phyloP scores from a whole-genome alignment of 2,329 filamentous ascomycete genomes.

The Fusarium sp. region DNA sequence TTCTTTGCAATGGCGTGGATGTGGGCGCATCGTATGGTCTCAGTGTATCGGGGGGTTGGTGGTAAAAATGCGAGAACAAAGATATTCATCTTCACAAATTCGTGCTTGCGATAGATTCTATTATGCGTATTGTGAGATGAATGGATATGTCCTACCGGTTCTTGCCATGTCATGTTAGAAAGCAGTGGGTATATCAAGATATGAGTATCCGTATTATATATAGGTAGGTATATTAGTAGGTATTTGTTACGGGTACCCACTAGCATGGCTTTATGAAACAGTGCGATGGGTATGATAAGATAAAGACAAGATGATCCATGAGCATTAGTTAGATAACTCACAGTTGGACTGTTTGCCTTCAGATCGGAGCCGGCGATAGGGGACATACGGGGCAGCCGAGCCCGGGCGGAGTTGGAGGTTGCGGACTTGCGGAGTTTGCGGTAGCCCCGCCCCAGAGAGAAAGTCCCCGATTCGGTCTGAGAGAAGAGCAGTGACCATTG shows the following conservation, averaged over 20 bases:
- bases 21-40: not conserved
- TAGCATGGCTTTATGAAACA: not conserved
- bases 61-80: conserved; percentile 10
- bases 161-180: not conserved
- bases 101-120: not conserved
- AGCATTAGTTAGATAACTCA: not conserved
- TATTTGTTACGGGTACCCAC: not conserved
- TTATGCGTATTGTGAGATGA: not conserved
- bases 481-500: conserved; percentile 13
- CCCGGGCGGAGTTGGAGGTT: conserved; percentile 34
- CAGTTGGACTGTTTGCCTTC: not conserved
- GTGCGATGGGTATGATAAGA: conserved; percentile 12
- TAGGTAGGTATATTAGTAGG: too few species aligned
- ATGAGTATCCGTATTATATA: not conserved
- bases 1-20: not conserved
- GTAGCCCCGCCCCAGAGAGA: not conserved
- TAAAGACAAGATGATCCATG: not conserved
- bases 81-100: not conserved
- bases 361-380: conserved; percentile 36
- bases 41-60: not conserved
- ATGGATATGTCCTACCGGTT: not conserved
- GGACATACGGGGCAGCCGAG: not conserved
- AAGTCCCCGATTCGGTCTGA: conserved; percentile 26
- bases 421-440: conserved; percentile 45
- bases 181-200: not conserved